Base-by-base conservation (phyloP, 306 rosid species). In the Cercis canadensis region DNA sequence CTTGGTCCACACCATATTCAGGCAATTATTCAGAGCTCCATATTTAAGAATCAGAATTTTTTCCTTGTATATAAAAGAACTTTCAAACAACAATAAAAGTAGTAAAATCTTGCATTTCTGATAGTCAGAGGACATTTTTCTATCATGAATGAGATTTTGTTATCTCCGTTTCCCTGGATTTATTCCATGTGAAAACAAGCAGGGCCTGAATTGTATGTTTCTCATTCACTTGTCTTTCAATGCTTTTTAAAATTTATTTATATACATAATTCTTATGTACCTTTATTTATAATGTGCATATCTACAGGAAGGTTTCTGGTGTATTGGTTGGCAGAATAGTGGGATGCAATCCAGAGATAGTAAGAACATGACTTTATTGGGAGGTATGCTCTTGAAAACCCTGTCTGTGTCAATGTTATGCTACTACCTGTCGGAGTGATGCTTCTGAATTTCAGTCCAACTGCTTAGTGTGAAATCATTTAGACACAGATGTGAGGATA, bases 281-380 rank as follows among this genome's bases (percentile, higher is more conserved):
- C 67, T 31, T 47, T 61, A 40, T 57, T 77, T 49, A 74, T 70
- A 41, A 72, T 71, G 63, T 79, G 47, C 32, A 70, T 84, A 61
- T 70, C 62, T 78, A 68, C 90, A 94, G 99, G 89, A 86, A 61
- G 85, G 85, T 59, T 77, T 75, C 76, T 95, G 96, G 99, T 95
- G 99, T 69, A 75, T 95, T 51, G 99, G 99, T 77, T 91, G 99
- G 99, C 99, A 95, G 85, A 95, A 89, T 82, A 91, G 97, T 78
- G 96, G 96, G 83, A 57, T 75, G 72, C 97, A 87, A 70, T 91
- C 97, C 67, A 78, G 92, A 36, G 99, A 95, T 77, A 86, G 80
- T 65, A 86, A 77, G 89, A 91, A 95, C 71, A 82, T 91, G 90
- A 89, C 97, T 19, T 83, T 94, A 52, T 80, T 94, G 78, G 99